Base-by-base conservation (phyloP, 768 basidiomycete species). In the Macrocybe gigantea region DNA sequence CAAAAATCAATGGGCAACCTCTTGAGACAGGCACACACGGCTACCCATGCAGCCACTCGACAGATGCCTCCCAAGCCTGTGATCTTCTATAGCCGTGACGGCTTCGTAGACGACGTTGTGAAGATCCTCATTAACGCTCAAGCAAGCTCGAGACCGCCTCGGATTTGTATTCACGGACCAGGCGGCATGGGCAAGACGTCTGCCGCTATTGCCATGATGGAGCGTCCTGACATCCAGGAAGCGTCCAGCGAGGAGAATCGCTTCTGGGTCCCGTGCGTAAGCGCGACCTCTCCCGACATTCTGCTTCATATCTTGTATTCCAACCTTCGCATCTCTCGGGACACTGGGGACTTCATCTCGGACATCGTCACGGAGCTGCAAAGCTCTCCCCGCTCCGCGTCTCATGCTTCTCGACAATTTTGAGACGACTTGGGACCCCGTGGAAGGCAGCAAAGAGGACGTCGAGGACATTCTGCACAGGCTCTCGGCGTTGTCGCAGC, bases 151-250 rank as follows among this genome's bases (percentile, higher is more conserved):
- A 44, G 35, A n/a, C 29, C 32, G 13, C 86, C 86, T 41, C 83
- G 86, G 67, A 83, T 88, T 57, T 87, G 86, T 55, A 64, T 88
- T 59, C 78, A 88, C 52, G 86, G 86, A 55, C 86, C 86, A 55
- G 84, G 88, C 73, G 86, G 86, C 64, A 86, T 86, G 59, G 83
- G 85, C 53, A 87, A 86, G 69, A 48, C 47, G 5, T 48, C 38
- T 10, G 8, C 39, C 1, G 47, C 47, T 12, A 37, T 48, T 43
- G 47, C 47, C n/a, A 37, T 35, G n/a, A 40, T 41, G 10, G 32
- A 43, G 8, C 38, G 40, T 41, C 47, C 42, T 13, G 8, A 12
- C 10, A 33, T 44, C 7, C 32, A 31, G 30, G 30, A 31, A 33
- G 32, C 32, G 30, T 44, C 32, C 29, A 34, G n/a, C 30, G 6